Evolutionary conservation across 2,329 filamentous ascomycete species (phyloP), one percentile per base, ranked within the genome.

Genomic region (Emmonsia crescens): DNA sequence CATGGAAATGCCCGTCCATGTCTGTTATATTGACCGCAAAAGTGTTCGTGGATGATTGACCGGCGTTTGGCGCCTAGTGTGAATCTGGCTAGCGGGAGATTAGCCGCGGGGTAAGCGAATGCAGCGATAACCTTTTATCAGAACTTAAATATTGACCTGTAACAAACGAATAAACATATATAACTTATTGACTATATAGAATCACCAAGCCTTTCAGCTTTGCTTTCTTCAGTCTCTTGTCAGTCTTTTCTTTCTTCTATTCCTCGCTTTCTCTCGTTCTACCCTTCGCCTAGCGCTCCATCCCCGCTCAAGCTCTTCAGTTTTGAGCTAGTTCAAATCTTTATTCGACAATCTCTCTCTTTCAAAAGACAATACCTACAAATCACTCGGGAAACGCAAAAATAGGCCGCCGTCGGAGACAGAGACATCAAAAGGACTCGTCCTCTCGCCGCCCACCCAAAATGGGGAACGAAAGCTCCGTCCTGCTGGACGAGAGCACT

Each of bases 391-490:
- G 21, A 52, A 38, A 48, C 61, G 57, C 54, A 64, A 66, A 55
- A 55, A 68, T 70, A 57, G 69, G 66, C 51, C 68, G 64, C 38
- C 67, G 66, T 56, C 67, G 64, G 62, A 68, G 61, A 68, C 62
- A 60, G 27, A 62, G 62, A 58, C 66, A 68, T 63, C 67, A 67
- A 24, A 61, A 65, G 31, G 58, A 62, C 33, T 60, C 62, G 63
- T 64, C 61, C 48, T 56, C 59, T 54, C 61, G 61, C 60, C 66
- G 64, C 57, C 60, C 40, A n/a, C 29, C 60, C 65, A 61, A 64
- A 64, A 96, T 96, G 93, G 92, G 92, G 63, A 91, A 96, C 74
- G 90, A 96, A 72, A 81, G 86, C 66, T 95, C 89, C 29, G 80
- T 78, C 38, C 77, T 83, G 60, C 74, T 92, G 65, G 83, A 87